phyloP scores from a whole-genome alignment of 202 grass and related monocot genomes.

The Alloteropsis angusta region DNA sequence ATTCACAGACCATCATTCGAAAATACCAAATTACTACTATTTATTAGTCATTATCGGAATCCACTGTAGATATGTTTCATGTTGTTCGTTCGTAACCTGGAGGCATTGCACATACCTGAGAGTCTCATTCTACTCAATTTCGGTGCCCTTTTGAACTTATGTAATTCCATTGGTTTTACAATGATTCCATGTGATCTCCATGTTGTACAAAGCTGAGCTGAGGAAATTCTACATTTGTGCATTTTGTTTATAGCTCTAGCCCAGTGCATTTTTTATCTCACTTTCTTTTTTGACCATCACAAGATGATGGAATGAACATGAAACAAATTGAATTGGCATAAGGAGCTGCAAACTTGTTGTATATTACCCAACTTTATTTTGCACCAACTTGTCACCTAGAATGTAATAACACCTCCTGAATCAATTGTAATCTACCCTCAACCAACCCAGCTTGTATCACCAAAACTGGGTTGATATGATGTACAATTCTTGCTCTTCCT shows the following conservation, averaged over 20 bases:
- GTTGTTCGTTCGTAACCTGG: background rate
- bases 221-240: background rate
- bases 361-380: background rate
- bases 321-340: background rate
- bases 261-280: background rate
- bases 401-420: background rate
- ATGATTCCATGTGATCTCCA: background rate
- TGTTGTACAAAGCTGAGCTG: background rate
- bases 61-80: background rate
- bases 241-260: background rate
- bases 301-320: background rate
- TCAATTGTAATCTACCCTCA: slow-evolving; percentile 9
- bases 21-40: background rate
- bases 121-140: background rate
- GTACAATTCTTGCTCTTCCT: slow-evolving; percentile 22
- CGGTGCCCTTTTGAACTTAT: background rate
- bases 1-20: background rate
- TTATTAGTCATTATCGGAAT: background rate
- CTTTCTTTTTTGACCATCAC: background rate
- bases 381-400: slow-evolving; percentile 36
- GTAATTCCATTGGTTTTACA: background rate
- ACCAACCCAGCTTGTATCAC: slow-evolving; percentile 36
- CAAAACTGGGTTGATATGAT: background rate
- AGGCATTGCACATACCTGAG: background rate
- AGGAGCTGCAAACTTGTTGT: background rate